Percentiles rank a stretch among this genome's conserved stretches.
Conservation (phyloP, 176 grass and related monocot genomes). For the Triticum urartu region DNA sequence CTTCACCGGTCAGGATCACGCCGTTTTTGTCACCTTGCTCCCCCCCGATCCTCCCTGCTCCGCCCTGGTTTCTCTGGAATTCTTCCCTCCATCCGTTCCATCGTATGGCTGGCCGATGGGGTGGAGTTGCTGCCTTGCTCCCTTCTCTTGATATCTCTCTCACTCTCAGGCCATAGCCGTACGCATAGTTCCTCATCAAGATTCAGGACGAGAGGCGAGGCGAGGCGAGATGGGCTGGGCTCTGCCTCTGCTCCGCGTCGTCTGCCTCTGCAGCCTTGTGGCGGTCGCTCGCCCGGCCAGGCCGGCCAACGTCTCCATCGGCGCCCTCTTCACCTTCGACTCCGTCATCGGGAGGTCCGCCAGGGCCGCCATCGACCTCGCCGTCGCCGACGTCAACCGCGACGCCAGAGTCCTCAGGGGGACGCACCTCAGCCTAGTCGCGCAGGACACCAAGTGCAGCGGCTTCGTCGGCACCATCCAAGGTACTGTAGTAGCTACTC, state of each 20-base stretch:
- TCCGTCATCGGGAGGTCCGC: conserved; percentile 74
- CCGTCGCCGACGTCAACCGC: conserved; percentile 74
- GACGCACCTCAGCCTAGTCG: conserved; percentile 50
- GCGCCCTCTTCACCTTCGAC: conserved; percentile 81
- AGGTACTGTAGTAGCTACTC: conserved; percentile 33
- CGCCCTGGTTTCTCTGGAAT: neutral
- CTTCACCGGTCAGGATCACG: neutral
- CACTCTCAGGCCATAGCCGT: neutral
- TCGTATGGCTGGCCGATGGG: neutral
- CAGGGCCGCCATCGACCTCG: conserved; percentile 65
- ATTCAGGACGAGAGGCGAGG: neutral
- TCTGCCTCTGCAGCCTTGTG: conserved; percentile 16
- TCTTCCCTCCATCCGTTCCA: neutral
- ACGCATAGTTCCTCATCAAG: neutral
- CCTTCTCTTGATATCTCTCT: neutral
- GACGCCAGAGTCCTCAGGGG: conserved; percentile 46
- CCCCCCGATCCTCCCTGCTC: neutral
- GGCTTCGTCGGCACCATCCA: conserved; percentile 81
- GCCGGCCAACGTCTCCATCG: conserved; percentile 54
- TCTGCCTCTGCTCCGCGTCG: conserved; percentile 15
- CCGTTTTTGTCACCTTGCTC: neutral
- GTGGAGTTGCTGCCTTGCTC: neutral
- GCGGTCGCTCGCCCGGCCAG: neutral
- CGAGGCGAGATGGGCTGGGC: neutral
- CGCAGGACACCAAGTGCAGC: conserved; percentile 78